These are phyloP conservation scores for Beauveria rudraprayagi DNA, from an alignment of 2,329 filamentous ascomycete species.

Conservation along the genomic window DNA sequence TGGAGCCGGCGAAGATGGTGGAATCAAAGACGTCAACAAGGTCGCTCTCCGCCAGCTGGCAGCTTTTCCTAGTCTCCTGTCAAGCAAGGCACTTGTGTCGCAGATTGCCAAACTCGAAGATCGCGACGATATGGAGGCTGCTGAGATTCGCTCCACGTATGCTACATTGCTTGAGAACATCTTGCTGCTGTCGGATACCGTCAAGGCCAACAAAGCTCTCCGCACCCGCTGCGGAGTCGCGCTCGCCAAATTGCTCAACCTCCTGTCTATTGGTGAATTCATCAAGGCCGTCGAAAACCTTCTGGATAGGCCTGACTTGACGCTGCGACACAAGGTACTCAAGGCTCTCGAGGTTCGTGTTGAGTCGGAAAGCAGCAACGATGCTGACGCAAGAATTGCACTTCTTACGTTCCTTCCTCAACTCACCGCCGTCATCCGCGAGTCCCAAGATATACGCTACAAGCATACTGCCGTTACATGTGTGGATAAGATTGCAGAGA, in stretches of 20 bases:
- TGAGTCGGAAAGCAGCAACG: conserved; percentile 60
- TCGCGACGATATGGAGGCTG: conserved; percentile 56
- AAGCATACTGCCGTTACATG: conserved; percentile 83
- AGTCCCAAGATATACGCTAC: conserved; percentile 63
- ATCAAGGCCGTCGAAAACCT: conserved; percentile 80
- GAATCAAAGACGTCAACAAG: conserved; percentile 40
- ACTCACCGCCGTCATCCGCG: conserved; percentile 66
- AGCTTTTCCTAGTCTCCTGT: conserved; percentile 49
- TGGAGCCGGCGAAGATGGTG: conserved; percentile 41
- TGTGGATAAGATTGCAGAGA: conserved; percentile 86
- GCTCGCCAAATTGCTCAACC: conserved; percentile 70
- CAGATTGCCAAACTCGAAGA: conserved; percentile 51
- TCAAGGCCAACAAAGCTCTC: conserved; percentile 48
- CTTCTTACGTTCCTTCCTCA: conserved; percentile 73
- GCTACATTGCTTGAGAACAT: conserved; percentile 59
- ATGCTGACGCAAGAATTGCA: conserved; percentile 58
- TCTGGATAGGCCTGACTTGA: conserved; percentile 65
- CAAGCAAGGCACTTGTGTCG: conserved; percentile 46
- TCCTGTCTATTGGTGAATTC: conserved; percentile 81
- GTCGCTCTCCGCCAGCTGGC: conserved; percentile 47
- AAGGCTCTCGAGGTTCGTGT: conserved; percentile 75
- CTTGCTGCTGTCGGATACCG: conserved; percentile 55
- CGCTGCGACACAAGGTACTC: conserved; percentile 71
- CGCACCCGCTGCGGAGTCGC: conserved; percentile 58
- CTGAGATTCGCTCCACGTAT: conserved; percentile 61